A percentile compares a stretch with the other conserved stretches of the same genome.
phyloP scores from a whole-genome alignment of 164 flowering plant genomes.

The Amborella trichopoda region DNA sequence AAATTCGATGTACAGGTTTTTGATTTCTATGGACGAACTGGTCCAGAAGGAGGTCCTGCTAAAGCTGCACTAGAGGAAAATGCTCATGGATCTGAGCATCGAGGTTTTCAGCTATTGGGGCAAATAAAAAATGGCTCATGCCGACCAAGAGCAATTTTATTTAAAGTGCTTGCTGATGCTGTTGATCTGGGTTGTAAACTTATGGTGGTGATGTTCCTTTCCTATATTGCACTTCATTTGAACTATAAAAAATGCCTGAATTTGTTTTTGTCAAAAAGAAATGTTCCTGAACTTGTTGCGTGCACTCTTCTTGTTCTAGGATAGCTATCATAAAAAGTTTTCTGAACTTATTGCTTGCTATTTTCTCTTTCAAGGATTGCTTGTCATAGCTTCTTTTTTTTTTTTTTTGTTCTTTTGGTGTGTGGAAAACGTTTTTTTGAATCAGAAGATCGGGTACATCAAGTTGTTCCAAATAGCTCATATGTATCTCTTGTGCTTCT shows the following conservation, averaged over 20 bases:
- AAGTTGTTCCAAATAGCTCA: too few relatives aligned
- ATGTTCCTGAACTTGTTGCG: too few relatives aligned
- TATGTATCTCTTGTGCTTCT: neutral
- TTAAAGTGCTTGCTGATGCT: constrained; percentile 96
- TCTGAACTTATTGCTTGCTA: too few relatives aligned
- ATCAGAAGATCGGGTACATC: too few relatives aligned
- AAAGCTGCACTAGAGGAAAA: constrained; percentile 62
- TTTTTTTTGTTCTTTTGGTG: too few relatives aligned
- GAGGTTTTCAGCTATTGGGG: constrained; percentile 70
- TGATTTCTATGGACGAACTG: constrained; percentile 72
- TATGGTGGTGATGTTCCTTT: constrained; percentile 49
- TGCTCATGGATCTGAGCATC: constrained; percentile 38
- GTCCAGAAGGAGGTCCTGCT: constrained; percentile 56
- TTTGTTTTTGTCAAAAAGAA: too few relatives aligned
- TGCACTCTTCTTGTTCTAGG: too few relatives aligned
- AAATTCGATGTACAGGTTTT: constrained; percentile 46
- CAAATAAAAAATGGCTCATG: constrained; percentile 89
- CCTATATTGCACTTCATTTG: neutral
- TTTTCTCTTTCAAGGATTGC: too few relatives aligned
- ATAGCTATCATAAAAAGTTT: too few relatives aligned
- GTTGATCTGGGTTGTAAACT: constrained; percentile 90
- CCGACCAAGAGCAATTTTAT: constrained; percentile 84
- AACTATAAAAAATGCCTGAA: too few relatives aligned
- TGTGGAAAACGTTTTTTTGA: too few relatives aligned
- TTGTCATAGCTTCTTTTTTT: too few relatives aligned